Conservation (phyloP, 2,329 filamentous ascomycete genomes). For the Orbilia brochopaga region DNA sequence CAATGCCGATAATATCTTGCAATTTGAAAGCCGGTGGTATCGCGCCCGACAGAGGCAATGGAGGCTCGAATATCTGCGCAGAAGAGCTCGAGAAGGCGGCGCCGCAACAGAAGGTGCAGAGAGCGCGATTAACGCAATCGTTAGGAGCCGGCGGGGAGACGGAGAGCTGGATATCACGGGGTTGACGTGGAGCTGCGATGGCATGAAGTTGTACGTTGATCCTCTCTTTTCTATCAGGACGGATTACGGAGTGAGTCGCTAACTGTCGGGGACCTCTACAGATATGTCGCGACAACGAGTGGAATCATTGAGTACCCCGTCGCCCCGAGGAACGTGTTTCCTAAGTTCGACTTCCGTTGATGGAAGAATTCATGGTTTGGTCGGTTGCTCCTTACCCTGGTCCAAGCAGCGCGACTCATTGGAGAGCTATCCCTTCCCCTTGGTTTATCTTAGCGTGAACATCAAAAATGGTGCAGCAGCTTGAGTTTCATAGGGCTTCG, state of each 20-base stretch:
- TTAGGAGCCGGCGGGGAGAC: slow-evolving; percentile 48
- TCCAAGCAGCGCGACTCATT: not conserved
- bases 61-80: slow-evolving; percentile 45
- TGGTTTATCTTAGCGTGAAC: slow-evolving; percentile 3
- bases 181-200: slow-evolving; percentile 54
- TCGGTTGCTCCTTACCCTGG: not conserved
- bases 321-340: slow-evolving; percentile 46
- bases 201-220: slow-evolving; percentile 54
- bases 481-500: not conserved
- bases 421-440: not conserved
- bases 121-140: slow-evolving; percentile 22
- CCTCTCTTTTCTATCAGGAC: not conserved
- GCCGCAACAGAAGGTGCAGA: slow-evolving; percentile 29
- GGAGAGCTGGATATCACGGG: slow-evolving; percentile 55
- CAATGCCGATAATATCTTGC: slow-evolving; percentile 51
- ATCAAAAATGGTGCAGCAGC: slow-evolving; percentile 1
- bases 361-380: not conserved
- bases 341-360: slow-evolving; percentile 49
- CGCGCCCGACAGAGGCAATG: slow-evolving; percentile 51
- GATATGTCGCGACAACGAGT: slow-evolving; percentile 54
- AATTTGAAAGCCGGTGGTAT: slow-evolving; percentile 53
- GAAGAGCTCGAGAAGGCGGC: slow-evolving; percentile 35
- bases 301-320: slow-evolving; percentile 55
- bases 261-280: slow-evolving; percentile 23
- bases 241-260: slow-evolving; percentile 5